phyloP scores from a whole-genome alignment of 176 grass and related monocot genomes.

The Pharus latifolius region DNA sequence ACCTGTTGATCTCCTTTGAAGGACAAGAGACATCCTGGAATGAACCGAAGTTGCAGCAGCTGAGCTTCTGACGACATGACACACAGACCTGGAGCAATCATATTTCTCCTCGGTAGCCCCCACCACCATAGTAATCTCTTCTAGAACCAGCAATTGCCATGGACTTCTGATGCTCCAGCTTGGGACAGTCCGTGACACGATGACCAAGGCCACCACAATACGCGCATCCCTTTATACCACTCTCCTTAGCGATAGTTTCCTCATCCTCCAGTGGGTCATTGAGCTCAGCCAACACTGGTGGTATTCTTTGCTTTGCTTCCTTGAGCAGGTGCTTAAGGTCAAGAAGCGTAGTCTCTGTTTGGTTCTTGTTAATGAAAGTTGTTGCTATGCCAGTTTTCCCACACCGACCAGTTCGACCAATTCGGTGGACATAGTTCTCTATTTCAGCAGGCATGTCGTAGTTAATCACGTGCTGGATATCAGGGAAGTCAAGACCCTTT shows the following conservation, averaged over 20 bases:
- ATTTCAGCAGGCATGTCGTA: conserved; percentile 95
- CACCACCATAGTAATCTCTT: conserved; percentile 74
- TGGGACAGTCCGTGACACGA: conserved; percentile 74
- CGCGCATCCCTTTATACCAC: conserved; percentile 81
- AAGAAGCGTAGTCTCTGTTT: conserved; percentile 74
- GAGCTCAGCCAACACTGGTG: conserved; percentile 76
- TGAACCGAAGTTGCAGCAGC: neutral
- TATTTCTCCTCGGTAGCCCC: conserved; percentile 82
- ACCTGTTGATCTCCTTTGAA: too few relatives aligned
- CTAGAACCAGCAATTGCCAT: conserved; percentile 74
- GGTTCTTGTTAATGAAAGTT: conserved; percentile 98
- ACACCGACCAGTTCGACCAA: conserved; percentile 86
- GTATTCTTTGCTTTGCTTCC: conserved; percentile 92
- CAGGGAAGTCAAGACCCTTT: conserved; percentile 92
- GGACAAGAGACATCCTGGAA: too few relatives aligned
- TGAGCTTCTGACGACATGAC: neutral
- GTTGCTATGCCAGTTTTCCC: conserved; percentile 92
- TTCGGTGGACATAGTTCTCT: conserved; percentile 91
- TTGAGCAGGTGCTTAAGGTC: conserved; percentile 84
- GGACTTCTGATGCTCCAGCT: conserved; percentile 87
- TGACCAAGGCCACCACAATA: conserved; percentile 96
- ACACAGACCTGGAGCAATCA: conserved; percentile 19
- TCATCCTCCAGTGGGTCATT: conserved; percentile 73
- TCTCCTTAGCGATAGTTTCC: conserved; percentile 58
- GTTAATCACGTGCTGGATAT: conserved; percentile 97